phyloP scores from a whole-genome alignment of 2,329 filamentous ascomycete species.

The Myriosclerotinia duriaeana region DNA sequence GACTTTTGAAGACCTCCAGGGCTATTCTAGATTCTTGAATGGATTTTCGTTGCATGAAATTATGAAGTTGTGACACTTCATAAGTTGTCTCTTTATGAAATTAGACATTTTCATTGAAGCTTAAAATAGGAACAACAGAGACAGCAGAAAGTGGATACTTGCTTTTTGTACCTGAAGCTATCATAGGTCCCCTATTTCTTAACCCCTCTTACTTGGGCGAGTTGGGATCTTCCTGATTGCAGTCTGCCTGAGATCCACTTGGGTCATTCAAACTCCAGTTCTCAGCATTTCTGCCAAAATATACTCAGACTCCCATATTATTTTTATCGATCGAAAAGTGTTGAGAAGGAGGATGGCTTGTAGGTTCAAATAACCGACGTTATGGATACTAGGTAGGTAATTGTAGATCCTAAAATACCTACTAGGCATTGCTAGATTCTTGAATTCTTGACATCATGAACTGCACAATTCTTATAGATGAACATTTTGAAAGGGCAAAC shows the following conservation, averaged over 20 bases:
- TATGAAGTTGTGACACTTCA: not conserved
- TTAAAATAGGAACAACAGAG: constrained; percentile 17
- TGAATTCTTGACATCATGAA: too few relatives aligned
- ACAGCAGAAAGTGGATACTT: constrained; percentile 16
- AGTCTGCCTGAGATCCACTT: constrained; percentile 20
- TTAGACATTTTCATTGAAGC: constrained; percentile 1
- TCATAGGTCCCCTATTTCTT: constrained; percentile 16
- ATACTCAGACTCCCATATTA: too few relatives aligned
- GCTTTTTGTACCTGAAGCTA: constrained; percentile 15
- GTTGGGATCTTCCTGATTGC: constrained; percentile 1
- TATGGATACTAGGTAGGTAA: too few relatives aligned
- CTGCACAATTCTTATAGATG: too few relatives aligned
- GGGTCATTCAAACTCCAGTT: not conserved
- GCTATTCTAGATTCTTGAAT: not conserved
- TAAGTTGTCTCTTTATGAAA: not conserved
- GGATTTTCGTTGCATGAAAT: constrained; percentile 1
- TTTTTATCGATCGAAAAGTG: too few relatives aligned
- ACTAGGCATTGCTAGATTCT: too few relatives aligned
- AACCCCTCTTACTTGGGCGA: too few relatives aligned
- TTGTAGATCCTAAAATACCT: too few relatives aligned
- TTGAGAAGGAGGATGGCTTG: not conserved
- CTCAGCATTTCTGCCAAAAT: constrained; percentile 7
- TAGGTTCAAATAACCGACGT: not conserved
- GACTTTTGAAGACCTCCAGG: not conserved
- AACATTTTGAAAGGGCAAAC: too few relatives aligned